Evolutionary conservation across 164 flowering plant genomes (phyloP), one percentile per base, ranked within the genome.

Genomic region (Umbellularia californica): DNA sequence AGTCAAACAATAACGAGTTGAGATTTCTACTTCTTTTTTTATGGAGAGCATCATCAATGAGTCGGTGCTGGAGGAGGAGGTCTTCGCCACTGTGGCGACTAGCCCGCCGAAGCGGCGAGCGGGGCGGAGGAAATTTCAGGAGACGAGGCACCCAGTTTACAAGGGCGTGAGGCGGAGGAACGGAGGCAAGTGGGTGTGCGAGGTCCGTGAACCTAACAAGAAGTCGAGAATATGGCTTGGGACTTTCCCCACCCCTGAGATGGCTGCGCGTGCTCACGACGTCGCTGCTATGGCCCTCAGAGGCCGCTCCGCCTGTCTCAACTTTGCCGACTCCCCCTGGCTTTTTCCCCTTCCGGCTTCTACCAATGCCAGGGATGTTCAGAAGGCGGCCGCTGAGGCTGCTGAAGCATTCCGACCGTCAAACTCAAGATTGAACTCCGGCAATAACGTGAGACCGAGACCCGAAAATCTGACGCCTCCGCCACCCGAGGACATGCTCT

Each of bases 101-200:
- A 23, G 65, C 10, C 33, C 75, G 25, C 75, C 75, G 2, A 90
- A 90, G 82, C 86, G 85, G 75, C 75, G 82, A 4, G 92, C 92
- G 2, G 93, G 95, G 0, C 41, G 95, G 64, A 89, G 87, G 86
- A 91, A 91, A 82, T 91, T 91, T 70, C 77, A 83, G 75, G 95
- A 91, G 84, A 91, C 95, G 0, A 72, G 95, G n/a, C 95, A 90
- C 81, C 91, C 95, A 14, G 85, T 90, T 3, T 90, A 83, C 77
- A 73, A 91, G 2, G 93, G 95, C 0, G 90, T 90, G 0, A 47
- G 95, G 25, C 74, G 78, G 79, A 72, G 94, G 81, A 78, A 84
- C 2, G 62, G 30, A 35, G 58, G 78, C 74, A 90, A 84, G 75
- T 88, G 92, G 92, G 92, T 88, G 2, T 84, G 89, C 58, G 92